These are phyloP conservation scores for Rosa lucieae DNA, from an alignment of 306 rosid genomes.

Conservation along the genomic window DNA sequence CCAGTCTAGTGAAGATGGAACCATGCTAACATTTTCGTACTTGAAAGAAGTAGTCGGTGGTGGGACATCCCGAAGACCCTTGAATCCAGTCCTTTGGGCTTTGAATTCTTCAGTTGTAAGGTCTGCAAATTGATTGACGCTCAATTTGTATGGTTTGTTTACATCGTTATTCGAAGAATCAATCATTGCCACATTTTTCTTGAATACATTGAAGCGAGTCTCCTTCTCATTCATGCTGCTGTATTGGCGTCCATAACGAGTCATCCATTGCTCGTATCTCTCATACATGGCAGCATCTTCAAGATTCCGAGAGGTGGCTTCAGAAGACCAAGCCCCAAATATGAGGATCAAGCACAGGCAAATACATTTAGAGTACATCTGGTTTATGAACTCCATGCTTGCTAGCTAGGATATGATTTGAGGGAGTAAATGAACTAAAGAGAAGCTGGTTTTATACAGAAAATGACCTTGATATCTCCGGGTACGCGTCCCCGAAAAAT, in stretches of 20 bases:
- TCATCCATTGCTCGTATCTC: constrained; percentile 44
- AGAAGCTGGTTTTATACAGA: background rate
- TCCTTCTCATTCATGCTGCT: constrained; percentile 22
- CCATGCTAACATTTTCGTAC: constrained; percentile 26
- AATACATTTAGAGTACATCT: background rate
- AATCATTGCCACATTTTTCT: constrained; percentile 31
- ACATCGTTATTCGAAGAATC: constrained; percentile 37
- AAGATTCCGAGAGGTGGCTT: constrained; percentile 40
- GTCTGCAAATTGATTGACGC: constrained; percentile 35
- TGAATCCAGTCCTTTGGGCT: constrained; percentile 40
- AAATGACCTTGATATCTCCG: background rate
- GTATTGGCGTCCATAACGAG: constrained; percentile 24
- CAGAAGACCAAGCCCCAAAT: constrained; percentile 23
- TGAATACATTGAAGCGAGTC: constrained; percentile 35
- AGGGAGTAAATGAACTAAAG: background rate
- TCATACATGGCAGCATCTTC: constrained; percentile 32
- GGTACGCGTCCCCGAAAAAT: background rate
- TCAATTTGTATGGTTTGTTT: constrained; percentile 35
- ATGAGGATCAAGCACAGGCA: constrained; percentile 25
- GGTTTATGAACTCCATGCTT: constrained; percentile 30
- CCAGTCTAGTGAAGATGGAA: constrained; percentile 41
- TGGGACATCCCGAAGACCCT: constrained; percentile 37
- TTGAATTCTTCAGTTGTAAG: constrained; percentile 48
- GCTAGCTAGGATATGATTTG: background rate
- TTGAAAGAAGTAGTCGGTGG: constrained; percentile 31